Base-by-base conservation (phyloP, 768 basidiomycete genomes). In the Mycena polygramma region DNA sequence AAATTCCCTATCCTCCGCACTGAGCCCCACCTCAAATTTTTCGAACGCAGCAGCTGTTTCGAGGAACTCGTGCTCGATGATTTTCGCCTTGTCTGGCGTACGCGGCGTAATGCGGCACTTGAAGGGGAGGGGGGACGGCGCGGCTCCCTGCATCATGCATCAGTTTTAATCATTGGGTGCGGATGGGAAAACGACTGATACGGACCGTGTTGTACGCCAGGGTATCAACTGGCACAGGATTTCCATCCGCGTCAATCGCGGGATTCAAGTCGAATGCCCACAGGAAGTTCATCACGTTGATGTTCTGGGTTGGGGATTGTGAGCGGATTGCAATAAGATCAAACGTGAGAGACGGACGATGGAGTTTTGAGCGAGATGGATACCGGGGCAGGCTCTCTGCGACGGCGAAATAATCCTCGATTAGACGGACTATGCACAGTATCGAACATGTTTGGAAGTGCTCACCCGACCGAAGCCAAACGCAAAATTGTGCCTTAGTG, bases 201-300 rank as follows among this genome's bases (percentile, higher is more conserved):
- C 13, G 14, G 30, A 39, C 19, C 54, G 7, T 57, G 14, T 37
- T 39, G 17, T 46, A 46, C 7, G 45, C 45, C 7, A 46, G 19
- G 19, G 17, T 46, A 19, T 46, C 45, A 3, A 19, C 15, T 7
- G 45, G 45, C 15, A 46, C 15, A 37, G 14, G 19, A 13, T 57
- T 57, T 39, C 36, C 54, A 7, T 35, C 30, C 36, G 10, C 36
- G 54, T 37, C 54, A n/a, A 9, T 36, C 10, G 1, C 54, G 54
- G 54, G 35, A 5, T 58, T 41, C 39, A 58, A 58, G 22, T 58
- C 57, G n/a, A 58, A 58, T 26, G 39, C 57, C 57, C 57, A 58
- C 15, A 58, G 37, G 11, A 58, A n/a, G 41, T 58, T 58, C 57
- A 58, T 58, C 0, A 24, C 57, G 57, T 58, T 58, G 39, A 58